Evolutionary conservation across 441 rosid species (phyloP).

Genomic region (Populus hybrid): DNA sequence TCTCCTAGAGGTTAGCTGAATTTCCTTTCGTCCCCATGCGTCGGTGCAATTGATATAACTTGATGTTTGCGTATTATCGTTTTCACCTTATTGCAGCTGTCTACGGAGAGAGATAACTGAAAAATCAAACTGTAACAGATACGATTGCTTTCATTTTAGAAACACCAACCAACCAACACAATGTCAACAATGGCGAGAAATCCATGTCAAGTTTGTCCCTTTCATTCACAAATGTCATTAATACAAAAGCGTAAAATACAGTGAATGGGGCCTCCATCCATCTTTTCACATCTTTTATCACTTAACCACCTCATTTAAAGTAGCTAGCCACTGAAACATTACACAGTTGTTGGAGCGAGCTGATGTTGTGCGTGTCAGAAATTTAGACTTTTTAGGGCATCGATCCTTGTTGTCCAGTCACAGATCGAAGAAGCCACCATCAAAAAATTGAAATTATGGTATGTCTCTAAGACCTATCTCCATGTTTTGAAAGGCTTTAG

Average conservation of each 20-base stretch:
- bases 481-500: background rate
- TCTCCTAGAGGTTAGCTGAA: too few species aligned
- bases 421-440: background rate
- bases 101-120: background rate
- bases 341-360: background rate
- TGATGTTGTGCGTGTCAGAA: background rate
- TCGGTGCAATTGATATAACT: too few species aligned
- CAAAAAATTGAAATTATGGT: background rate
- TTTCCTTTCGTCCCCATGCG: too few species aligned
- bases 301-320: background rate
- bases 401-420: background rate
- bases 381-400: background rate
- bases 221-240: slow-evolving; percentile 11
- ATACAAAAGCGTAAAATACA: background rate
- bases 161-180: slow-evolving; percentile 4
- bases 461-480: background rate
- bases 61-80: too few species aligned
- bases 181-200: background rate
- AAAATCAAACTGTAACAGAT: background rate
- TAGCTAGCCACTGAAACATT: background rate
- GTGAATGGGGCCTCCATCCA: slow-evolving; percentile 1
- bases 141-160: background rate
- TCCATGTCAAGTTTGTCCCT: slow-evolving; percentile 26
- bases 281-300: background rate
- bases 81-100: background rate